These are phyloP conservation scores for Beauveria scarabaeidicola DNA, from an alignment of 2,329 filamentous ascomycete species.

Conservation along the genomic window DNA sequence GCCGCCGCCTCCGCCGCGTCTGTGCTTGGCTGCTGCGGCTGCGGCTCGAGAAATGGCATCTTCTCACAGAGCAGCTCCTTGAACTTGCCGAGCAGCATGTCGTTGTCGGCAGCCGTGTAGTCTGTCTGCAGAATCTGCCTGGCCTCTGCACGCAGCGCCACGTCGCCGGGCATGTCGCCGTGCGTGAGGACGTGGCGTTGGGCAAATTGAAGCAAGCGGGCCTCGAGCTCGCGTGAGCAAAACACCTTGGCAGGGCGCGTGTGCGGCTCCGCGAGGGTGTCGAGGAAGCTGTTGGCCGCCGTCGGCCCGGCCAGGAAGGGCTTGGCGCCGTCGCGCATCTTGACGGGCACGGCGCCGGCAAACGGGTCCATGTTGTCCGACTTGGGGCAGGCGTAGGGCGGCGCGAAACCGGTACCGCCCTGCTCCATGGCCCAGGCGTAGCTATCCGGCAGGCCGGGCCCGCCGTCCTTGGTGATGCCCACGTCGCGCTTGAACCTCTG, in stretches of 20 bases:
- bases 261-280: slow-evolving; percentile 34
- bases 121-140: slow-evolving; percentile 38
- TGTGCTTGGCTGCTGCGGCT: background rate
- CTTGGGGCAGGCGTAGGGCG: slow-evolving; percentile 44
- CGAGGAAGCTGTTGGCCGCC: slow-evolving; percentile 41
- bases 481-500: slow-evolving; percentile 52
- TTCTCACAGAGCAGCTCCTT: slow-evolving; percentile 34
- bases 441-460: slow-evolving; percentile 39
- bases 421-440: slow-evolving; percentile 38
- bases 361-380: slow-evolving; percentile 27
- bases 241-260: slow-evolving; percentile 44
- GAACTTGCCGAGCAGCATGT: slow-evolving; percentile 44
- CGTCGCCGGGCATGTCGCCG: slow-evolving; percentile 39
- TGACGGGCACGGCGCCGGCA: slow-evolving; percentile 23
- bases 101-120: slow-evolving; percentile 47
- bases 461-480: slow-evolving; percentile 41
- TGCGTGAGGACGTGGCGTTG: slow-evolving; percentile 28
- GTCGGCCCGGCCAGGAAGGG: slow-evolving; percentile 32
- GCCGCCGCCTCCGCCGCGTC: slow-evolving; percentile 9
- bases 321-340: slow-evolving; percentile 29
- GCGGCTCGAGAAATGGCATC: slow-evolving; percentile 12
- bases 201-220: slow-evolving; percentile 42
- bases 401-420: slow-evolving; percentile 47
- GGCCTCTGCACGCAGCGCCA: slow-evolving; percentile 36
- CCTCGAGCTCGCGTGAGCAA: slow-evolving; percentile 50